These are phyloP conservation scores for Ophiostoma populinum DNA, from an alignment of 2,329 filamentous ascomycete species.

Conservation along the genomic window DNA sequence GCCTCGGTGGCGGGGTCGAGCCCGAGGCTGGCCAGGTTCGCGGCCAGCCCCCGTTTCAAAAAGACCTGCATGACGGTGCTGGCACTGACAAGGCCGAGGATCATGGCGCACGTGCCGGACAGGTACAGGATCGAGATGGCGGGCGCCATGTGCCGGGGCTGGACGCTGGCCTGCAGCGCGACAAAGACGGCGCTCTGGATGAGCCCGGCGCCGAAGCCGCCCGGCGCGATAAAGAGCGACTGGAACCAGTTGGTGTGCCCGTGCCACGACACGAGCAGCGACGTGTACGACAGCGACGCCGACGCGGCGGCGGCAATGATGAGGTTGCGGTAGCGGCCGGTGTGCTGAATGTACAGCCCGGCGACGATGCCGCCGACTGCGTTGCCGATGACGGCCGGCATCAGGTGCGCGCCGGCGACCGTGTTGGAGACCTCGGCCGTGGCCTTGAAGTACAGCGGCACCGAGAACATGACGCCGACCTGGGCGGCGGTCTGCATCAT, in stretches of 20 bases:
- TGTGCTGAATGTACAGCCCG: constrained; percentile 38
- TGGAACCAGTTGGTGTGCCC: constrained; percentile 37
- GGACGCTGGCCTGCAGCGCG: constrained; percentile 23
- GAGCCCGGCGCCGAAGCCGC: constrained; percentile 24
- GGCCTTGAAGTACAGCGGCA: constrained; percentile 55
- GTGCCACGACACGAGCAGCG: constrained; percentile 40
- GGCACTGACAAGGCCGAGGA: constrained; percentile 21
- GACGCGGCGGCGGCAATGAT: constrained; percentile 31
- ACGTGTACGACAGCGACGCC: constrained; percentile 30
- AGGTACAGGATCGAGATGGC: constrained; percentile 26
- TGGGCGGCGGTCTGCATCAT: constrained; percentile 39
- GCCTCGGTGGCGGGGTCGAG: constrained; percentile 10
- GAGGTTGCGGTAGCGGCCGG: constrained; percentile 40
- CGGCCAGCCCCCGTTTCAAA: constrained; percentile 12
- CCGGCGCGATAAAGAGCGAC: constrained; percentile 41
- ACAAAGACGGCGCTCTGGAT: constrained; percentile 25
- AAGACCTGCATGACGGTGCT: constrained; percentile 19
- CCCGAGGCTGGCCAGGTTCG: constrained; percentile 13
- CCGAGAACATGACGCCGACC: constrained; percentile 43
- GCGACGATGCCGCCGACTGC: constrained; percentile 43
- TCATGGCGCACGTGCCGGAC: constrained; percentile 19
- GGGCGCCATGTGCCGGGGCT: constrained; percentile 21
- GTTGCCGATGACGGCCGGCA: constrained; percentile 52
- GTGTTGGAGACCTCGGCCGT: constrained; percentile 40
- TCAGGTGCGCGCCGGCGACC: constrained; percentile 39